Percentiles rank a stretch among this genome's conserved stretches.
Conservation (phyloP, 257 asterid genomes). For the Penstemon eatonii region DNA sequence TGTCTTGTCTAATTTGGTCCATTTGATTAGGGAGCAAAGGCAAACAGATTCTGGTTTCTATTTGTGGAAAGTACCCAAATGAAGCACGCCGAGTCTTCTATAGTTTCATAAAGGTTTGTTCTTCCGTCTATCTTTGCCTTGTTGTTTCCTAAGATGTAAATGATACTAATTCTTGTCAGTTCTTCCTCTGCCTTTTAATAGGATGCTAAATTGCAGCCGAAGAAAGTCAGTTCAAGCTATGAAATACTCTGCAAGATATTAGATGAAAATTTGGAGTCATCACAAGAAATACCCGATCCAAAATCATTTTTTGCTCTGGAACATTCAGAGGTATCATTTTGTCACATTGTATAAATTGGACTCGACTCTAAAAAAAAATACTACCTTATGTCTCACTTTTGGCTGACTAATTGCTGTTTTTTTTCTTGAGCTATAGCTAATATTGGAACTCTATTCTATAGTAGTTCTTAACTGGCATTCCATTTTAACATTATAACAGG, state of each 20-base stretch:
- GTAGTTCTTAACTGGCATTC: not conserved
- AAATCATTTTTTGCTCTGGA: slow-evolving; percentile 69
- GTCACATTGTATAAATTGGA: slow-evolving; percentile 16
- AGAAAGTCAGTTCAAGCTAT: slow-evolving; percentile 52
- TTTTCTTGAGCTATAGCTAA: slow-evolving; percentile 8
- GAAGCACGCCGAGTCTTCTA: slow-evolving; percentile 65
- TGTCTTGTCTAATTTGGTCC: slow-evolving; percentile 18
- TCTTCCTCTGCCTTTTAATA: slow-evolving; percentile 24
- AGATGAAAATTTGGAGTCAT: slow-evolving; percentile 49
- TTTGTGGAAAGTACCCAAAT: slow-evolving; percentile 66
- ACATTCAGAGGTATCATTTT: slow-evolving; percentile 72
- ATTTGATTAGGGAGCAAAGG: slow-evolving; percentile 48
- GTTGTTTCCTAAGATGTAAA: slow-evolving; percentile 11
- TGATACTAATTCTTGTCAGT: slow-evolving; percentile 5
- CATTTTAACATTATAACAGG: slow-evolving; percentile 41
- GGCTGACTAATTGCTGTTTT: slow-evolving; percentile 1
- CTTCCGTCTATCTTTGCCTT: slow-evolving; percentile 3
- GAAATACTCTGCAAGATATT: slow-evolving; percentile 62
- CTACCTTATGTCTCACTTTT: slow-evolving; percentile 2
- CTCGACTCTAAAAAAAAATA: not conserved
- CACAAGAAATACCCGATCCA: slow-evolving; percentile 55
- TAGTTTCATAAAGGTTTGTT: slow-evolving; percentile 60
- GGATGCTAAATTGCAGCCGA: slow-evolving; percentile 49
- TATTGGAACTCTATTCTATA: slow-evolving; percentile 1
- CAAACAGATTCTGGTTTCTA: slow-evolving; percentile 52